Conservation (phyloP, 2,329 filamentous ascomycete species). For the Ceratocystis cubensis region DNA sequence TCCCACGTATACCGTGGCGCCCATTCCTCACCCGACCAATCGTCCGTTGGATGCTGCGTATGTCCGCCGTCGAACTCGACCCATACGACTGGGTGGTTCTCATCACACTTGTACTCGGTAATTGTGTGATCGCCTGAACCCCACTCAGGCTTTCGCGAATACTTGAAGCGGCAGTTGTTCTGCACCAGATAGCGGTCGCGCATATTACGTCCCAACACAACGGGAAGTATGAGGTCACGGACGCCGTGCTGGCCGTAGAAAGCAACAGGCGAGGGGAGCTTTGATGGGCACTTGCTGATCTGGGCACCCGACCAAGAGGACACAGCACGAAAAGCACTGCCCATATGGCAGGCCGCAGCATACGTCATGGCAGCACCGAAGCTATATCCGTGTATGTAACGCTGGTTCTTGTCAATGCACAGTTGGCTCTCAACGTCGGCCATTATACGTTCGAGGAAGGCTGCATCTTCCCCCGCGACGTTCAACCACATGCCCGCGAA, state of each 20-base stretch:
- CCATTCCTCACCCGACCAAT: conserved; percentile 9
- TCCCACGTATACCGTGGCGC: conserved; percentile 18
- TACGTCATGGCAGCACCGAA: conserved; percentile 34
- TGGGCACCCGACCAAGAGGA: conserved; percentile 26
- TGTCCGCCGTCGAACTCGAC: conserved; percentile 23
- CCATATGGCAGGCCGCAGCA: conserved; percentile 31
- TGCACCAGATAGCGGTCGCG: conserved; percentile 29
- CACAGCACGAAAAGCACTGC: conserved; percentile 30
- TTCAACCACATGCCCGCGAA: conserved; percentile 33
- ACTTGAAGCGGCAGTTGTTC: conserved; percentile 28
- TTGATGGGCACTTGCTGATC: conserved; percentile 28
- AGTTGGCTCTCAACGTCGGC: conserved; percentile 30
- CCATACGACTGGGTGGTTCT: conserved; percentile 26
- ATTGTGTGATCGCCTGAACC: conserved; percentile 24
- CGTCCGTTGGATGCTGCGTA: conserved; percentile 16
- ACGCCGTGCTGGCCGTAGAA: conserved; percentile 31
- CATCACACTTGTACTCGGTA: conserved; percentile 26
- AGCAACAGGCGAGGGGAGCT: conserved; percentile 27
- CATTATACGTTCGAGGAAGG: conserved; percentile 32
- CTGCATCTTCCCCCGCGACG: conserved; percentile 31
- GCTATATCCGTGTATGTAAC: conserved; percentile 35
- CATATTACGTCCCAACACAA: conserved; percentile 26
- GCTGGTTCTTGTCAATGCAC: conserved; percentile 32
- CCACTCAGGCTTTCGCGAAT: conserved; percentile 23
- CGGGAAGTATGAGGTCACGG: conserved; percentile 28